Percentiles rank a stretch among this genome's conserved stretches.
Evolutionary conservation across 495 filamentous ascomycete genomes (phyloP).

Genomic region (Podospora appendiculata): DNA sequence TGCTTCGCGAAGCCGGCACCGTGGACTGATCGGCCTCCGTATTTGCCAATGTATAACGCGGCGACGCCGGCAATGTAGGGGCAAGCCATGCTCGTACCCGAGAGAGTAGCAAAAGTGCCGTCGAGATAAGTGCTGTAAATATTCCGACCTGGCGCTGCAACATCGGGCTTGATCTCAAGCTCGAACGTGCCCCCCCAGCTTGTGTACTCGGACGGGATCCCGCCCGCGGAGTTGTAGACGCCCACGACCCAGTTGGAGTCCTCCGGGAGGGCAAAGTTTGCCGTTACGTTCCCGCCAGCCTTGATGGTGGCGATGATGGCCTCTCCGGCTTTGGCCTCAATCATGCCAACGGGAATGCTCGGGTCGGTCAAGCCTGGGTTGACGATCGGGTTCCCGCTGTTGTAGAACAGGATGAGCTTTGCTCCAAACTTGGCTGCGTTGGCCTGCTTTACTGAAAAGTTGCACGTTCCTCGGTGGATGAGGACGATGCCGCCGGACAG

Average conservation of each 20-base stretch:
- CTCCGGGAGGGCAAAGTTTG: conserved; percentile 17
- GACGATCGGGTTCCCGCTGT: conserved; percentile 9
- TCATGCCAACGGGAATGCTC: conserved; percentile 9
- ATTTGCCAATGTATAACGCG: conserved; percentile 31
- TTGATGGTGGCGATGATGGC: conserved; percentile 19
- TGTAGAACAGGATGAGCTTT: conserved; percentile 22
- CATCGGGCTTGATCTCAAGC: conserved; percentile 35
- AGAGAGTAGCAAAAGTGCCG: conserved; percentile 29
- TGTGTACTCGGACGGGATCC: conserved; percentile 28
- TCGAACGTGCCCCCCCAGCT: conserved; percentile 41
- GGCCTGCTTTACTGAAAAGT: conserved; percentile 12
- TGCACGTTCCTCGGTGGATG: conserved; percentile 25
- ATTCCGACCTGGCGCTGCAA: conserved; percentile 38
- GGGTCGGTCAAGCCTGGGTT: conserved; percentile 8
- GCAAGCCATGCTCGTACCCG: conserved; percentile 45
- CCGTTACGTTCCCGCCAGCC: conserved; percentile 19
- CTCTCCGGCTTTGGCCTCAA: conserved; percentile 13
- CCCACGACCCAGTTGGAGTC: conserved; percentile 17
- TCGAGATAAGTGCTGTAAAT: conserved; percentile 39
- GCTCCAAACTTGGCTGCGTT: conserved; percentile 20
- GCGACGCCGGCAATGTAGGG: conserved; percentile 43
- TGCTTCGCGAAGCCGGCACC: conserved; percentile 27
- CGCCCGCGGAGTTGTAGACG: conserved; percentile 17
- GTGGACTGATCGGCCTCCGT: conserved; percentile 24
- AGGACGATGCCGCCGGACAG: conserved; percentile 32